Conservation (phyloP, 805 yeast genomes). For the Saccharomycopsis vini region DNA sequence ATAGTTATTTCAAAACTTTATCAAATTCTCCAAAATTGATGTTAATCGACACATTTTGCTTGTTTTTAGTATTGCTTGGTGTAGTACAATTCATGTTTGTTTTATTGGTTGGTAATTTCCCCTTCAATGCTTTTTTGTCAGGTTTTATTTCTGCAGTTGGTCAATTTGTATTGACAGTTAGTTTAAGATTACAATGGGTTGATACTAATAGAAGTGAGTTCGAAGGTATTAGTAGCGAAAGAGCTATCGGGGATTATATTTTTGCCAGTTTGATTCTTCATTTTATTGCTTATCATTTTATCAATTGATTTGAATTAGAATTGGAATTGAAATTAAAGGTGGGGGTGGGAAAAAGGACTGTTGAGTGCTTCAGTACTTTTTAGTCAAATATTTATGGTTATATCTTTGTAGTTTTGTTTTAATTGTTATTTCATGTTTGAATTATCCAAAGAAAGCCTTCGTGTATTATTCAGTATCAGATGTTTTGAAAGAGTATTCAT, state of each 20-base stretch:
- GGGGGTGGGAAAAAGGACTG: too few relatives aligned
- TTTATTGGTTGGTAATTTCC: slow-evolving; percentile 75
- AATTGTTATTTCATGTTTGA: too few relatives aligned
- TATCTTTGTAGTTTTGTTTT: too few relatives aligned
- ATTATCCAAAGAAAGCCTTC: too few relatives aligned
- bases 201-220: slow-evolving; percentile 31
- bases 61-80: slow-evolving; percentile 67
- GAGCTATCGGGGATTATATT: slow-evolving; percentile 76
- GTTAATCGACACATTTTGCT: slow-evolving; percentile 71
- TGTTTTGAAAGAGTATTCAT: too few relatives aligned
- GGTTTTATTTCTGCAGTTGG: slow-evolving; percentile 92
- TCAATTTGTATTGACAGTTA: slow-evolving; percentile 83
- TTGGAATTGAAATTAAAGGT: too few relatives aligned
- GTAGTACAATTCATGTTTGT: slow-evolving; percentile 72
- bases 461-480: too few relatives aligned
- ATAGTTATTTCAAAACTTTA: slow-evolving; percentile 12
- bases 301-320: slow-evolving; percentile 44
- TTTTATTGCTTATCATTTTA: slow-evolving; percentile 83
- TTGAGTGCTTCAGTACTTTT: too few relatives aligned
- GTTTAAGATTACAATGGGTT: slow-evolving; percentile 67
- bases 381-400: too few relatives aligned
- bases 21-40: slow-evolving; percentile 28
- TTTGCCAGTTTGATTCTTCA: slow-evolving; percentile 84
- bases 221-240: slow-evolving; percentile 37
- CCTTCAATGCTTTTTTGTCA: slow-evolving; percentile 93